Evolutionary conservation across 202 grass and related monocot genomes (phyloP).

Genomic region (Panicum virgatum): DNA sequence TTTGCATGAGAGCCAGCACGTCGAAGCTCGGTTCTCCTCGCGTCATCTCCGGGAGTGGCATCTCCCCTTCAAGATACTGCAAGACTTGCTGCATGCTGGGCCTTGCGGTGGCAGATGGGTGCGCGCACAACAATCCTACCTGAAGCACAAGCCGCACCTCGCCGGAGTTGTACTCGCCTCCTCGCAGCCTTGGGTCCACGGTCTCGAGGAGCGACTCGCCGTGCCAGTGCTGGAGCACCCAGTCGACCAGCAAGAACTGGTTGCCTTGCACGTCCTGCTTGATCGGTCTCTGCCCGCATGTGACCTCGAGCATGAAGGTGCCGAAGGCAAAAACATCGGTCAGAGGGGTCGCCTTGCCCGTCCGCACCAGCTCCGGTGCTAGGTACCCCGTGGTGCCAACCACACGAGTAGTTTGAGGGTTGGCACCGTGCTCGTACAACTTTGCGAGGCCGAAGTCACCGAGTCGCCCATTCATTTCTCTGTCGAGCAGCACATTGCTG

Average conservation of each 20-base stretch:
- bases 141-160: background rate
- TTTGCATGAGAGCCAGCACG: background rate
- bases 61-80: background rate
- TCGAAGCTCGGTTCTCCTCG: background rate
- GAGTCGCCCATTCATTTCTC: slow-evolving; percentile 4
- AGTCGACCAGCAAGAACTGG: background rate
- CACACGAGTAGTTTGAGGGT: slow-evolving; percentile 10
- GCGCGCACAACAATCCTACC: background rate
- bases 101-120: background rate
- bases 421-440: background rate
- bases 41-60: background rate
- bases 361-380: background rate
- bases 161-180: background rate
- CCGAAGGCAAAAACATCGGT: slow-evolving; percentile 29
- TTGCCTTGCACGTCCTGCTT: background rate
- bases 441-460: slow-evolving; percentile 22
- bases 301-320: background rate
- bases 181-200: background rate
- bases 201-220: background rate
- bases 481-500: slow-evolving; percentile 28
- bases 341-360: background rate
- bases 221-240: slow-evolving; percentile 20
- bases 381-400: slow-evolving; percentile 34
- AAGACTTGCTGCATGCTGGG: slow-evolving; percentile 10
- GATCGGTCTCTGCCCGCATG: background rate